Evolutionary conservation across 2,329 filamentous ascomycete species (phyloP), one percentile per base, ranked within the genome.

Genomic region (Epichloe uncinata): DNA sequence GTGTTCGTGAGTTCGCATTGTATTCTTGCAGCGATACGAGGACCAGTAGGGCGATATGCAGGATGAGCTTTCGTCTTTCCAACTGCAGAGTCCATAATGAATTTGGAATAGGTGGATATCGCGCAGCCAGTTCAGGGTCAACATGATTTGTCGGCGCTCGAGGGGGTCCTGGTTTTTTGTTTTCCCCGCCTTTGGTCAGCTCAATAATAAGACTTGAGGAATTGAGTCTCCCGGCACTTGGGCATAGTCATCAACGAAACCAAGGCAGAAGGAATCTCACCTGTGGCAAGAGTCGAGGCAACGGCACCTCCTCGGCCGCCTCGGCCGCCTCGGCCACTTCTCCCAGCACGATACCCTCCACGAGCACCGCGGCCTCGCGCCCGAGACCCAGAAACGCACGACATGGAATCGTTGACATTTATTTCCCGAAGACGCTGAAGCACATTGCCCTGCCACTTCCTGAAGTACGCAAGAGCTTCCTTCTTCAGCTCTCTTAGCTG

Each of bases 1-100:
- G 69, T 2, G 86, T 72, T 12, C 87, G 78, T 3, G 86, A 85
- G 58, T 87, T 82, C 4, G 85, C 79, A 41, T 75, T 79, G 64
- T 93, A 95, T 54, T 85, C 79, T 59, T 93, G 82, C 13, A 94
- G 69, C 2, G 85, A 89, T 2, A 95, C 68, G 5, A 90, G 60
- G 26, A 93, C 70, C 3, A 95, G 70, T 1, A 94, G 69, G 40
- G 88, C 69, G 0, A 81, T 78, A 57, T 93, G 84, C 7, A 94
- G 67, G 6, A 94, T 73, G 7, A 89, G 69, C 26, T 76, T 75
- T 42, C 82, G 73, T 58, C 82, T 84, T 47, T 80, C 76, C 45
- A 78, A 66, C 0, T 77, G 68, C 2, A 87, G 67, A 9, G 73
- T 71, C 56, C 73, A 77, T 11, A 93, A 71, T 2, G 75, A 64